Evolutionary conservation across 1,284 basidiomycete species (phyloP), one percentile per base, ranked within the genome.

Genomic region (Ganoderma meredithae): DNA sequence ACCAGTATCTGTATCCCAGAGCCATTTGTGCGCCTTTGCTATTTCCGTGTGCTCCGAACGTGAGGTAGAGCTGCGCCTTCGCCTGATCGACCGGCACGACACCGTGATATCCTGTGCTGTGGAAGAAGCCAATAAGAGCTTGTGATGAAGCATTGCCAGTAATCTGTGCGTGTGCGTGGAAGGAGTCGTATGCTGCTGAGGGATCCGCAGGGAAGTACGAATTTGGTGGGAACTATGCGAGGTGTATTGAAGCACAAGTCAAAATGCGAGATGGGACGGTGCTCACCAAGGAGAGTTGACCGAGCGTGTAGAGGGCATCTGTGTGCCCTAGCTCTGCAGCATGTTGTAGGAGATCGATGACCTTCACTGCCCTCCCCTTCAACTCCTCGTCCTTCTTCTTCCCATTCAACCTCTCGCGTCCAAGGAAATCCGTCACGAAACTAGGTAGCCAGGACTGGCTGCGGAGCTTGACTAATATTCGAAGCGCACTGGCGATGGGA

Each of bases 1-100:
- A 92, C 93, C 95, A 98, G 77, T 97, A 92, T n/a, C 96, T 88
- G 79, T 97, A 99, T 0, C 92, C 98, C 47, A 99, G 84, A 0
- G 95, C 90, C 94, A 97, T 96, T 78, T 97, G 93, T 0, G 97
- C 94, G 5, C 93, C 90, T 72, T 91, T 89, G 80, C 97, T 88
- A 0, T 93, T 95, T 19, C 93, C 92, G 64, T 96, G 90, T 1
- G 95, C 96, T 1, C 96, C 92, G 76, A 99, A 97, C 0, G 96
- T 97, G 78, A 97, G 96, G 78, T 98, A 95, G 0, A 99, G 83
- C 67, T 97, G 89, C 0, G 97, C 95, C 79, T 91, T 88, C 10
- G 86, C 88, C 78, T 92, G 90, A 73, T 93, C 84, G 1, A 89
- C 81, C 1, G 85, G 83, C n/a, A 93, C 90, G 1, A 91, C 83